Base-by-base conservation (phyloP, 352 stramenopile species). In the Lagenidium giganteum region DNA sequence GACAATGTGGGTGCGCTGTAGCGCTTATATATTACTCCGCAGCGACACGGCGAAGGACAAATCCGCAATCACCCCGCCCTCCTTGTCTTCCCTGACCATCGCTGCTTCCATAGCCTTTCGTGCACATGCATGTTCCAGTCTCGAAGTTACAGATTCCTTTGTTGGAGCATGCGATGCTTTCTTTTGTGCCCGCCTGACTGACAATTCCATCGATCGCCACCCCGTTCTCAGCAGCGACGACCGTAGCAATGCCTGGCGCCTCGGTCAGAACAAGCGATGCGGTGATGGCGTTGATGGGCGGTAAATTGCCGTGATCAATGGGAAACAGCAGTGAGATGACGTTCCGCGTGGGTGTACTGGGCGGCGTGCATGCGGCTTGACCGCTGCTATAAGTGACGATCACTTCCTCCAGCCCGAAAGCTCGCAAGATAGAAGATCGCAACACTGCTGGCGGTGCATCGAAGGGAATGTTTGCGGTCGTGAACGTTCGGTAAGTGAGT, bases 151-250 rank as follows among this genome's bases (percentile, higher is more conserved):
- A 97, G 29, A 76, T 61, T 7, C 91, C 91, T 43, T 84, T 80
- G 58, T 93, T 95, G 8, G 86, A 88, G 63, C 91, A 97, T 7
- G 85, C 54, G 4, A 48, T 64, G 42, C 87, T 81, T 47, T 97
- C 91, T 51, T 96, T 97, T 0, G 87, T 97, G 6, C 91, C 91
- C 5, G 62, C 65, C 22, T 80, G 61, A 26, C 70, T 78, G 30
- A 39, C 5, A 7, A 81, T 42, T 1, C 60, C 60, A 14, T 44
- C 48, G n/a, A 87, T 63, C 5, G 25, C 22, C 12, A 45, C 59
- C 2, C 73, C 65, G 18, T 75, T 57, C n/a, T 78, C 74, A 2
- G 64, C 73, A 1, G 61, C 50, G 6, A 36, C 17, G 2, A 85
- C 37, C 8, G 44, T 54, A 12, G 56, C 39, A 17, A 24, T 4